Evolutionary conservation across 108 stramenopile genomes (phyloP).

Genomic region (Skeletonema potamos): DNA sequence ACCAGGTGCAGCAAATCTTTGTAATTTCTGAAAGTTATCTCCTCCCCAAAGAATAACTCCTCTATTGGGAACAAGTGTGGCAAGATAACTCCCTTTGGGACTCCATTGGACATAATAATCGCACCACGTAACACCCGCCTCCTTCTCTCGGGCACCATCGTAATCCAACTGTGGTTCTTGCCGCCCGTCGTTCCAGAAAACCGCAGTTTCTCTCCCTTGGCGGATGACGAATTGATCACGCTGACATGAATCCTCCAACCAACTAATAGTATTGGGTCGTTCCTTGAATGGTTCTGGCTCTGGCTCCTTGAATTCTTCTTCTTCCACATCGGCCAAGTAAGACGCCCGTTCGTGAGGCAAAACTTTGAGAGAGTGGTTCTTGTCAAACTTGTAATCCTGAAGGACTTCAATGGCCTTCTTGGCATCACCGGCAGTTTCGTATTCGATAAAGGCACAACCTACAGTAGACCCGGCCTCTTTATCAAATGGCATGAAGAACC

Average conservation of each 20-base stretch:
- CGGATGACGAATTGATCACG: conserved; percentile 95
- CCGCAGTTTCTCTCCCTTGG: conserved; percentile 88
- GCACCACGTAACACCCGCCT: conserved; percentile 92
- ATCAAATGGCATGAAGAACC: conserved; percentile 69
- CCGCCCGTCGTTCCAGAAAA: conserved; percentile 88
- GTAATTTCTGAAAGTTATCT: conserved; percentile 83
- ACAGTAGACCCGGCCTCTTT: conserved; percentile 61
- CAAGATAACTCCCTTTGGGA: conserved; percentile 92
- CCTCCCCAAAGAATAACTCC: conserved; percentile 97
- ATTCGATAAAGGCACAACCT: conserved; percentile 93
- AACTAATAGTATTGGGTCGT: conserved; percentile 79
- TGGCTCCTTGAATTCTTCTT: conserved; percentile 70
- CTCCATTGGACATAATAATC: conserved; percentile 94
- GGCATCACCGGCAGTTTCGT: conserved; percentile 85
- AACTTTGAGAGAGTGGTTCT: conserved; percentile 83
- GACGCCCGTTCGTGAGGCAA: conserved; percentile 74
- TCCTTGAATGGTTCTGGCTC: conserved; percentile 84
- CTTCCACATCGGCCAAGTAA: conserved; percentile 53
- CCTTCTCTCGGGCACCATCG: conserved; percentile 94
- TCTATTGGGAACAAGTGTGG: conserved; percentile 86
- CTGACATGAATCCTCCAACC: conserved; percentile 91
- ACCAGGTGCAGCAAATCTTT: conserved; percentile 87
- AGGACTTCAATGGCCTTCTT: conserved; percentile 91
- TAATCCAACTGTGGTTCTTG: conserved; percentile 88
- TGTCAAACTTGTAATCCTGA: conserved; percentile 91